Evolutionary conservation across 371 early-diverging fungal species (phyloP), one percentile per base, ranked within the genome.

Genomic region (Parasitella parasitica): DNA sequence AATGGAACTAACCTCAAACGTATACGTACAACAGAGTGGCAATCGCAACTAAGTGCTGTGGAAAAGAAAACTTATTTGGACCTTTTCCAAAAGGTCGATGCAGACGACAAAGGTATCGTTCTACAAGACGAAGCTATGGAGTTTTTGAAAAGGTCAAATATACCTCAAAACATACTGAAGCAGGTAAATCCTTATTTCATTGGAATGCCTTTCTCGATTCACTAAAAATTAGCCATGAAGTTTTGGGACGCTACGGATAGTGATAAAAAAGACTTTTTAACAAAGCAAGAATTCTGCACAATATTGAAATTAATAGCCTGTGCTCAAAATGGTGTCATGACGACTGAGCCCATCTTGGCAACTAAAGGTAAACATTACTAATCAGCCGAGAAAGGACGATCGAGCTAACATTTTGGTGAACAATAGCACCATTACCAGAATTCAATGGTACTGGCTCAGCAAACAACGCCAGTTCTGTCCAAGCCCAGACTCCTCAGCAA

Each of bases 261-360:
- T 2, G 92, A 91, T 22, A 83, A 84, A 63, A 88, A 90, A 67
- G 96, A 94, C 6, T 86, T 86, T 48, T 73, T 95, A 59, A 86
- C 84, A 22, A 78, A 83, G 36, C 72, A 79, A 37, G 90, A 86
- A 51, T 96, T 97, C 72, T 85, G 79, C 63, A 83, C 88, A 22
- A 92, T 92, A 0, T 70, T 96, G 61, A 97, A 95, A 70, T 70
- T 94, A 54, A 93, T 97, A 67, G 91, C 95, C 1, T 83, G 94
- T 62, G 92, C 89, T 22, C 97, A 97, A 68, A 82, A 82, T 61
- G 91, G 91, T 38, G 67, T 71, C 35, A 55, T 72, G 57, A 70
- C 74, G 41, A 63, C 65, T 26, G 71, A 70, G n/a, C 71, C 70
- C 38, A 72, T 82, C 20, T 37, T 80, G 36, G 59, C 70, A 27